phyloP scores from a whole-genome alignment of 1,139 yeast genomes.

The Magnusiomyces paraingens region DNA sequence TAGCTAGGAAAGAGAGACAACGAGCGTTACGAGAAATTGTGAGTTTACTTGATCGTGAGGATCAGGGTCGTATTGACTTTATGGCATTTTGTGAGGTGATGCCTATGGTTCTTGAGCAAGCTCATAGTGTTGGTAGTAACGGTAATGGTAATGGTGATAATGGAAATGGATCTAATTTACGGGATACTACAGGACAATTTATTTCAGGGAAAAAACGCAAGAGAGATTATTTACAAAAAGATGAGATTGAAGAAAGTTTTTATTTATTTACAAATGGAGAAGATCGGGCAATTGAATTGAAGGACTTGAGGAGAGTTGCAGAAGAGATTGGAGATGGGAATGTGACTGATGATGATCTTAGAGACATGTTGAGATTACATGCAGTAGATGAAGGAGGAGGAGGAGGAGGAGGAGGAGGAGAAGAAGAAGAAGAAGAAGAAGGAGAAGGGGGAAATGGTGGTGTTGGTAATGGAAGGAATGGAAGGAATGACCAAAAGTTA shows the following conservation, averaged over 20 bases:
- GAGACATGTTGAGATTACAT: slow-evolving; percentile 29
- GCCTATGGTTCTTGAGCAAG: not conserved
- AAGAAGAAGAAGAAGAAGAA: slow-evolving; percentile 9
- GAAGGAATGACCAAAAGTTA: not conserved
- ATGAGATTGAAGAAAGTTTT: slow-evolving; percentile 20
- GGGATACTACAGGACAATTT: slow-evolving; percentile 13
- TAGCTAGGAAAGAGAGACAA: not conserved
- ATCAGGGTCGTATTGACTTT: slow-evolving; percentile 25
- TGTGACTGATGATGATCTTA: slow-evolving; percentile 28
- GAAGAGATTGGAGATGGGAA: slow-evolving; percentile 26
- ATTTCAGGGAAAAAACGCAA: slow-evolving; percentile 10
- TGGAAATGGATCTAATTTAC: slow-evolving; percentile 3
- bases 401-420: not conserved
- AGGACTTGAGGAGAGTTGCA: slow-evolving; percentile 26
- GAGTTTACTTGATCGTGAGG: slow-evolving; percentile 23
- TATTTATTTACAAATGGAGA: slow-evolving; percentile 24
- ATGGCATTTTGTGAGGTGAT: slow-evolving; percentile 24
- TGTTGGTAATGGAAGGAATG: slow-evolving; percentile 16
- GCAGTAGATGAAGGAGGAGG: slow-evolving; percentile 17
- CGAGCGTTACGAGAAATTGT: slow-evolving; percentile 6
- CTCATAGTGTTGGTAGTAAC: not conserved
- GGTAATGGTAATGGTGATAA: slow-evolving; percentile 1
- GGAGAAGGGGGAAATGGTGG: not conserved
- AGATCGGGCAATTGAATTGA: slow-evolving; percentile 20
- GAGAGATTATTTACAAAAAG: slow-evolving; percentile 14